Evolutionary conservation across 441 rosid species (phyloP), one percentile per base, ranked within the genome.

Genomic region (Adansonia madagascariensis): DNA sequence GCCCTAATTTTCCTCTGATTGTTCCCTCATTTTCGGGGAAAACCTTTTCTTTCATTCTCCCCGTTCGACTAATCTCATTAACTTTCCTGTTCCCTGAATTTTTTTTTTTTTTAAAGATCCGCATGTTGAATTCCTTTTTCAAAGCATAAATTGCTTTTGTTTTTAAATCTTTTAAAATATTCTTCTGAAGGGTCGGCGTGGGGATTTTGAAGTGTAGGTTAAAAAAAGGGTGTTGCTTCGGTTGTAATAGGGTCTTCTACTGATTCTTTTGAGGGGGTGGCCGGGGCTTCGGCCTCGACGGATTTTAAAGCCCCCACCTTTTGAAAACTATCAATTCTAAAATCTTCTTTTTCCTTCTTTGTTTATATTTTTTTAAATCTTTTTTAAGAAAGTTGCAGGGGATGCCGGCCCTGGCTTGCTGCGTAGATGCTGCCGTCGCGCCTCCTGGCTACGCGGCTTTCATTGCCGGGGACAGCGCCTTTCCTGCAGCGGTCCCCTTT

Each of bases 261-360:
- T 93, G 92, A 94, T 88, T 88, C 97, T 88, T 90, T 86, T 92
- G 98, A 87, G 97, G 98, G 97, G 94, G 95, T 89, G 88, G 97
- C 97, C 98, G 98, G 94, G 98, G 98, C 98, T 86, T 85, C 91
- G 98, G 99, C 99, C 99, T 95, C 99, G 99, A 97, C 98, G 97
- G 98, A 90, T 90, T 88, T 78, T 80, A 93, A 93, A 89, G 91
- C 97, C 98, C 98, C 99, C 97, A 88, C 79, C 89, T 80, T 60
- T 71, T 68, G 88, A 92, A 82, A 88, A 27, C 81, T 50, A 8
- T 81, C 68, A 39, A 43, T 20, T 70, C 68, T 46, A 64, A 64
- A 52, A 56, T 62, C 63, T 50, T 76, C 57, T 64, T 73, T 79
- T 15, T 74, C 50, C 60, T 78, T 71, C 49, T 74, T 59, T 57